phyloP scores from a whole-genome alignment of 176 grass and related monocot species.

The Hordeum marinum region DNA sequence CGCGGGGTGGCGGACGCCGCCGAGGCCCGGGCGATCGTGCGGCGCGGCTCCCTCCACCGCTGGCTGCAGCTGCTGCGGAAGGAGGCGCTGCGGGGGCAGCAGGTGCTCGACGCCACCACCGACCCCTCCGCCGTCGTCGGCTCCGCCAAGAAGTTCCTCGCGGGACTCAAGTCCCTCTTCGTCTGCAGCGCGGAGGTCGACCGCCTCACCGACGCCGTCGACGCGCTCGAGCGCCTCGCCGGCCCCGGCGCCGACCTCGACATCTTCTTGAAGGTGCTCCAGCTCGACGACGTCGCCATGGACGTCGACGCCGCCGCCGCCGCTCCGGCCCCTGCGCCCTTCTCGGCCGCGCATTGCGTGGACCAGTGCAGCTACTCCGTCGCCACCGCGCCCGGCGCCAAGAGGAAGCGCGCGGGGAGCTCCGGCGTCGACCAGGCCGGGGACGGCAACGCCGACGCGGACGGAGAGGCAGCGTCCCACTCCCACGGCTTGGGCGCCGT shows the following conservation, averaged over 20 bases:
- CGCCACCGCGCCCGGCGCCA: background rate
- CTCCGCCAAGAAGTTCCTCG: constrained; percentile 3
- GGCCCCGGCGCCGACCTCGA: constrained; percentile 14
- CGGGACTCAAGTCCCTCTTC: background rate
- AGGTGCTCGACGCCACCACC: constrained; percentile 8
- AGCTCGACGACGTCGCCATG: constrained; percentile 18
- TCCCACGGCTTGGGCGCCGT: background rate
- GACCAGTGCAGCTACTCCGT: background rate
- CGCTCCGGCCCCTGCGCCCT: background rate
- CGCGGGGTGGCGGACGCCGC: background rate
- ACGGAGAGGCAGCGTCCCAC: background rate
- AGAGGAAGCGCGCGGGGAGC: background rate
- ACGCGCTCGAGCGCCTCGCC: constrained; percentile 10
- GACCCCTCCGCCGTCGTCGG: constrained; percentile 3
- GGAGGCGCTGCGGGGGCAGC: constrained; percentile 8
- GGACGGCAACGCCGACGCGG: background rate
- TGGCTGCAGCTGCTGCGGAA: constrained; percentile 8
- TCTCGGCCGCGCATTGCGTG: background rate
- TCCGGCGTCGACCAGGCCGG: background rate
- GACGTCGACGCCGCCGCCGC: background rate
- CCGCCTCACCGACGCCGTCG: constrained; percentile 19
- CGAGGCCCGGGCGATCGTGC: background rate
- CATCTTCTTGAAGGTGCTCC: constrained; percentile 16
- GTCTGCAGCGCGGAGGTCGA: constrained; percentile 23
- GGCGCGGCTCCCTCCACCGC: background rate